Evolutionary conservation across 495 filamentous ascomycete species (phyloP), one percentile per base, ranked within the genome.

Genomic region (Xylaria telfairii): DNA sequence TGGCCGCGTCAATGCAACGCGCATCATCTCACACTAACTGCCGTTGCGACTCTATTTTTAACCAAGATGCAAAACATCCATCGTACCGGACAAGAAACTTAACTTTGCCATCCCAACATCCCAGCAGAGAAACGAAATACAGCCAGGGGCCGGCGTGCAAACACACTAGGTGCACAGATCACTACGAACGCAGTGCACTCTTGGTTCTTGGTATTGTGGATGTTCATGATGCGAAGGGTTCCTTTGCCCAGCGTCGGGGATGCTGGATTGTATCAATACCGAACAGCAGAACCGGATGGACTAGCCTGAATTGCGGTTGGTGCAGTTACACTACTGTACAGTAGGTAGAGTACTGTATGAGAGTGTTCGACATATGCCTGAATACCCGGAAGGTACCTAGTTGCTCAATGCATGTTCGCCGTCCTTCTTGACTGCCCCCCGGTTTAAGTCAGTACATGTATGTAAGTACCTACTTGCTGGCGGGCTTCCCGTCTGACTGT

Each of bases 401-500:
- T 13, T n/a, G n/a, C n/a, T n/a, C n/a, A n/a, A n/a, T n/a, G n/a
- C 34, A 65, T 30, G 63, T 32, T 34, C n/a, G n/a, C n/a, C n/a
- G n/a, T n/a, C n/a, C n/a, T n/a, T n/a, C n/a, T n/a, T n/a, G n/a
- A n/a, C n/a, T n/a, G n/a, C n/a, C n/a, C n/a, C n/a, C n/a, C n/a
- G n/a, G n/a, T n/a, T n/a, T n/a, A n/a, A n/a, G n/a, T n/a, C n/a
- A n/a, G n/a, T n/a, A n/a, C n/a, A n/a, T n/a, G n/a, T n/a, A n/a
- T n/a, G n/a, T n/a, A n/a, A n/a, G 53, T 39, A 26, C 28, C 26
- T 34, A 8, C 26, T 32, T 12, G 59, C 34, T 59, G 57, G 67
- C 67, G 67, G 67, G 67, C 19, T 63, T 63, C 13, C 67, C 67
- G 67, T 69, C 67, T 69, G 67, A 69, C 67, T 69, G 37, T 37